Evolutionary conservation across 768 basidiomycete genomes (phyloP), one percentile per base, ranked within the genome.

Genomic region (Collybiopsis confluens): DNA sequence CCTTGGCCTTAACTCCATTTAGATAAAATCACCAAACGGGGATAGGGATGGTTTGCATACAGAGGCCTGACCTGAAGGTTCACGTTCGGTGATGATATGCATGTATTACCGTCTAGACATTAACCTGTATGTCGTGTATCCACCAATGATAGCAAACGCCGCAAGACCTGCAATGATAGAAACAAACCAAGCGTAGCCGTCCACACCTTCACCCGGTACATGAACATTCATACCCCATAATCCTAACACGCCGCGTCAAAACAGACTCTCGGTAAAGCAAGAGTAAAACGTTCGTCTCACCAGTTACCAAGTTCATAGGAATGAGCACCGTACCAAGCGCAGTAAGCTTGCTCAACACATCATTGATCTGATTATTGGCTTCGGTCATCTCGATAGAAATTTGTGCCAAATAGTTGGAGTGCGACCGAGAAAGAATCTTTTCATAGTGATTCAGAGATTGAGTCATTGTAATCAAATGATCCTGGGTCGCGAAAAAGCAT

Each of bases 301-400:
- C 95, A 24, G 97, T 99, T 47, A 99, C 83, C 68, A 98, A 71
- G 69, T 98, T 98, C 88, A 95, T 97, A 33, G 90, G 97, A 66
- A 99, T 87, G 60, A 98, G 86, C 4, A 99, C 85, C 5, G 97
- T 99, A 80, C 97, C 97, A 43, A 99, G 80, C 6, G 97, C 96
- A 0, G 97, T 98, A 56, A 99, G 76, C 74, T 98, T 98, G 4
- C 91, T 92, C 4, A 98, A 82, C 2, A 99, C 97, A 65, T 98
- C 94, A 71, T 99, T 99, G 74, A 98, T 99, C 74, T 98, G 94
- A 69, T 99, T 99, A 73, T 99, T 99, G 38, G 97, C 97, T 63
- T 98, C 95, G 33, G 93, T 96, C 96, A 98, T 99, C 75, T 98
- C 97, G 70, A 99, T 98, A 40, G 94, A 97, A 61, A 99, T 99